Base-by-base conservation (phyloP, 805 yeast species). In the Nakazawaea holstii region DNA sequence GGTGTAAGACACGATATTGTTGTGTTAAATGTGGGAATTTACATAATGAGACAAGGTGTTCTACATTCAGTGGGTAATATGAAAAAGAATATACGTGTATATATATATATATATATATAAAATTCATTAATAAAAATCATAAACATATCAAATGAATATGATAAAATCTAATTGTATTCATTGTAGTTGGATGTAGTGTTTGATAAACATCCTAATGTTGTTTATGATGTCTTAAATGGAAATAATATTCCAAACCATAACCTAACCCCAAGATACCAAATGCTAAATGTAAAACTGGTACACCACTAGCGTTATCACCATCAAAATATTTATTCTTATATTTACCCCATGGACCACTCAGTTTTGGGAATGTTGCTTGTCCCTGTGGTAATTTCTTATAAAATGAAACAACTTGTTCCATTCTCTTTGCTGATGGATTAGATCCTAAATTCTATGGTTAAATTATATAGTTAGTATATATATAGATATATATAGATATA, bases 361-460 rank as follows among this genome's bases (percentile, higher is more conserved):
- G 80, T 70, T 82, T 78, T 55, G 80, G 70, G 58, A 81, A 81
- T 56, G 92, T 82, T 52, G 95, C 95, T 51, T 84, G 73, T 46
- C 98, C 98, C 67, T 89, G 91, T 66, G 99, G 99, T 61, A 92
- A 81, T 59, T 89, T 83, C 76, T 92, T 87, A 86, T 92, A 92
- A 81, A 94, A 91, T 55, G 87, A 77, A 61, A 92, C 97, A 61
- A 92, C 96, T 68, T 87, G 87, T 57, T 88, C 84, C 84, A 94
- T 88, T 75, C 96, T 88, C 80, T 89, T 88, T 60, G 98, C 98
- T 61, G 92, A 86, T 63, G 97, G 97, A 74, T 90, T 89, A 52
- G 95, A 79, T 51, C 96, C 96, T 58, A 94, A 76, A 85, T 89
- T 91, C 85, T 83, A 66, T 27, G 51, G 49, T 10, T 14, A 15